Base-by-base conservation (phyloP, 1,284 basidiomycete genomes). In the Lignosus rhinocerotis region DNA sequence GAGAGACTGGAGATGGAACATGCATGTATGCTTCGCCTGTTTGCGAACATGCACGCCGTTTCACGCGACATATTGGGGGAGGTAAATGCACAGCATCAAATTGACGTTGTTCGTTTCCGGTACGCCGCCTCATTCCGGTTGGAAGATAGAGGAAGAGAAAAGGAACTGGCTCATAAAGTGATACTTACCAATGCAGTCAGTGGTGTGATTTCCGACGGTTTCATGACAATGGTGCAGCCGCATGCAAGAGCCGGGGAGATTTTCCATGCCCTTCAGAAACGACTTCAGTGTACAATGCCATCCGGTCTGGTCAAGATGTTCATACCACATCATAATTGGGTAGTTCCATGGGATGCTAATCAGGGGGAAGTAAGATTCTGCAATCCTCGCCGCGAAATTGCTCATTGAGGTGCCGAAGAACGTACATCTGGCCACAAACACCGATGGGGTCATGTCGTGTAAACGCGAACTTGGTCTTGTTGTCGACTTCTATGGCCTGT, bases 381-480 rank as follows among this genome's bases (percentile, higher is more conserved):
- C 34, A 52, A 19, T 38, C 41, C 36, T 2, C 6, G 16, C n/a
- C 19, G n/a, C 4, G 45, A 5, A n/a, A 50, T 32, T 17, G 9
- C 36, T 44, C 30, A 4, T 8, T 34, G 45, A 45, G 21, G 60
- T 30, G 57, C 63, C 42, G 62, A 16, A 51, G 33, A 34, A 74
- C 83, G 66, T 69, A 92, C 90, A 95, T 94, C 70, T 94, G 92
- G 9, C 90, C 93, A 68, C 90, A 94, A 43, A 97, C 95, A 48
- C 95, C 96, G 66, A 98, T 91, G 32, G 96, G 94, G 65, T 98
- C 95, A 73, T 95, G 92, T 49, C 88, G 83, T 25, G 93, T 95
- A 74, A 94, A 93, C 16, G 90, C 90, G 58, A 94, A 75, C 75
- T 94, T 94, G 55, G 78, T 80, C 69, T 85, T 86, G 71, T 88